A percentile compares a stretch with the other conserved stretches of the same genome.
Evolutionary conservation across 2,329 filamentous ascomycete genomes (phyloP).

Genomic region (Penicillium sumatraense): DNA sequence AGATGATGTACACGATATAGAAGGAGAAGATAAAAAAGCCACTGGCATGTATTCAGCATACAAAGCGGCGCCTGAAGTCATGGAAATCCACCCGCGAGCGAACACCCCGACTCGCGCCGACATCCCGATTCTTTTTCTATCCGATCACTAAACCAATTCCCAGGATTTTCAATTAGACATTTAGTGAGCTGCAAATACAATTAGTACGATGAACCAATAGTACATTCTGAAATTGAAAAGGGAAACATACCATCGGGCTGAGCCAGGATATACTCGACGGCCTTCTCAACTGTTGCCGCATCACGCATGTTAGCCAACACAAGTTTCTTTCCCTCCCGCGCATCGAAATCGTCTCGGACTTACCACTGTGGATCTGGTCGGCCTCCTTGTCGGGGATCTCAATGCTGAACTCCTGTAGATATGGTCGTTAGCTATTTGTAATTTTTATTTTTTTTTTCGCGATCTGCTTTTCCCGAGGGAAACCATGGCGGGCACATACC

Average conservation of each 20-base stretch:
- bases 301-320: conserved; percentile 17
- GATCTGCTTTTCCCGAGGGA: conserved; percentile 16
- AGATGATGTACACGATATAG: conserved; percentile 51
- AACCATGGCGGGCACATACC: conserved; percentile 54
- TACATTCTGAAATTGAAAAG: conserved; percentile 1
- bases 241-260: conserved; percentile 83
- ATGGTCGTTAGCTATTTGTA: conserved; percentile 20
- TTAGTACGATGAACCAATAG: conserved; percentile 18
- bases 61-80: conserved; percentile 34
- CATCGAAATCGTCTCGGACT: conserved; percentile 39
- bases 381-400: conserved; percentile 98
- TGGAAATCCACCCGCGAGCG: conserved; percentile 35
- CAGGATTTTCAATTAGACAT: conserved; percentile 33
- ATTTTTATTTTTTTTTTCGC: background rate
- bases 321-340: background rate
- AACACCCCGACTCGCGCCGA: conserved; percentile 32
- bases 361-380: conserved; percentile 91
- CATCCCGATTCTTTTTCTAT: conserved; percentile 41
- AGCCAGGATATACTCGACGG: conserved; percentile 88
- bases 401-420: conserved; percentile 75
- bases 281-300: conserved; percentile 75
- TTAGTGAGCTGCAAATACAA: conserved; percentile 40
- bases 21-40: conserved; percentile 35
- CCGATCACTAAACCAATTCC: conserved; percentile 31
- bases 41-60: conserved; percentile 44